phyloP scores from a whole-genome alignment of 768 basidiomycete species.

The Crucibulum laeve region DNA sequence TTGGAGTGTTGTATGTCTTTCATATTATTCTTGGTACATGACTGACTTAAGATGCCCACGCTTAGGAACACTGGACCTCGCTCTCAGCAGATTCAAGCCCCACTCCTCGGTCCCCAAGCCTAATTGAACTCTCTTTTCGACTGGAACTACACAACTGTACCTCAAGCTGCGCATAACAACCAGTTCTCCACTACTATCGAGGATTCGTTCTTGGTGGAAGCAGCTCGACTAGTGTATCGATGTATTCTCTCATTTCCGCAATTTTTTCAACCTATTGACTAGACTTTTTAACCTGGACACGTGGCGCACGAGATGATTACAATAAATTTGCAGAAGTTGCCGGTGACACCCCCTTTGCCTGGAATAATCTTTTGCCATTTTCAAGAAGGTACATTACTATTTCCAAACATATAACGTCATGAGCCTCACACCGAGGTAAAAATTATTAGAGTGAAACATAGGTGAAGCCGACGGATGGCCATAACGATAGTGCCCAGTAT shows the following conservation, averaged over 20 bases:
- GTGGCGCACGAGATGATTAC: too few relatives aligned
- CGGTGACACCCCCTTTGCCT: too few relatives aligned
- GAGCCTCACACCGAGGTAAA: too few relatives aligned
- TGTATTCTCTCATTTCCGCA: too few relatives aligned
- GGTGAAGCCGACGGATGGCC: not conserved
- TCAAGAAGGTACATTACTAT: conserved; percentile 11
- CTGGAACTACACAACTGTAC: conserved; percentile 23
- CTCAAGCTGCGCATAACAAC: conserved; percentile 14
- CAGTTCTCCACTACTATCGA: conserved; percentile 13
- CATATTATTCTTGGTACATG: too few relatives aligned
- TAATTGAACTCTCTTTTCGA: conserved; percentile 9
- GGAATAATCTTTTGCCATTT: conserved; percentile 14
- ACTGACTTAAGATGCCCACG: too few relatives aligned
- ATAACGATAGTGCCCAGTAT: conserved; percentile 4
- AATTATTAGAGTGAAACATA: not conserved
- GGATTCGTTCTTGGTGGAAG: conserved; percentile 20
- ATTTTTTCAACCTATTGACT: too few relatives aligned
- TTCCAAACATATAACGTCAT: not conserved
- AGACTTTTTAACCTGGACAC: too few relatives aligned
- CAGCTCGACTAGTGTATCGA: conserved; percentile 19
- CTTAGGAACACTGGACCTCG: too few relatives aligned
- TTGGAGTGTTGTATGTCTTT: conserved; percentile 6
- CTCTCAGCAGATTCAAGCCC: not conserved
- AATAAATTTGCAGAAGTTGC: too few relatives aligned
- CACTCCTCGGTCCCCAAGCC: conserved; percentile 7